Evolutionary conservation across 805 yeast genomes (phyloP).

Genomic region (Candida easanensis): DNA sequence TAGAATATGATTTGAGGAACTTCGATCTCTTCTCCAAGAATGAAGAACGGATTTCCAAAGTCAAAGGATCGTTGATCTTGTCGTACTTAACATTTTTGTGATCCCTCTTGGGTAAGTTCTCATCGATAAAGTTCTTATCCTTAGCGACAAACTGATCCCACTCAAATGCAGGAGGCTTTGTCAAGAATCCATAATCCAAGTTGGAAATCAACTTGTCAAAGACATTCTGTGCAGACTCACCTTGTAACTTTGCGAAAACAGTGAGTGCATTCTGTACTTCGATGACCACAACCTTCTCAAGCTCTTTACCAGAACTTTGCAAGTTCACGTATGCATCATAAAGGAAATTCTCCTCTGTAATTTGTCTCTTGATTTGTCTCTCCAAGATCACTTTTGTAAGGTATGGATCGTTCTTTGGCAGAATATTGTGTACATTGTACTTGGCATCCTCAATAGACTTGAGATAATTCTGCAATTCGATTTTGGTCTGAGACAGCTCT

Average conservation of each 20-base stretch:
- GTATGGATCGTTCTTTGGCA: conserved; percentile 75
- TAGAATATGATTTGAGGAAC: conserved; percentile 84
- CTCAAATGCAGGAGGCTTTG: conserved; percentile 77
- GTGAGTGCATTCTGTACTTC: conserved; percentile 84
- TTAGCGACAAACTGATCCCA: conserved; percentile 82
- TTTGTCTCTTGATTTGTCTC: conserved; percentile 70
- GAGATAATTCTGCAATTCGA: conserved; percentile 48
- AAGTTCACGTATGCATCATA: conserved; percentile 87
- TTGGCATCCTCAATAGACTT: conserved; percentile 66
- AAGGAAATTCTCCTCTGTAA: conserved; percentile 79
- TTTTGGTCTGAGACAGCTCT: conserved; percentile 66
- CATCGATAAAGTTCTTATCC: conserved; percentile 69
- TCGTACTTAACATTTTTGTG: conserved; percentile 62
- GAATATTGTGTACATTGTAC: conserved; percentile 39
- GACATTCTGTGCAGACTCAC: conserved; percentile 70
- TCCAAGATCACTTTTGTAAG: conserved; percentile 70
- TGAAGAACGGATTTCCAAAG: conserved; percentile 71
- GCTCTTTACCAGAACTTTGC: conserved; percentile 82
- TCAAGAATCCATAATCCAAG: conserved; percentile 65
- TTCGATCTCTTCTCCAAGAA: conserved; percentile 86
- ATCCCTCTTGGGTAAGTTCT: conserved; percentile 58
- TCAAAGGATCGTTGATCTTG: conserved; percentile 65
- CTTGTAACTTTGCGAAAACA: conserved; percentile 65
- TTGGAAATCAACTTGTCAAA: conserved; percentile 64
- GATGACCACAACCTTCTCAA: conserved; percentile 82